Evolutionary conservation across 202 grass and related monocot species (phyloP), one percentile per base, ranked within the genome.

Genomic region (Brachypodium distachyon): DNA sequence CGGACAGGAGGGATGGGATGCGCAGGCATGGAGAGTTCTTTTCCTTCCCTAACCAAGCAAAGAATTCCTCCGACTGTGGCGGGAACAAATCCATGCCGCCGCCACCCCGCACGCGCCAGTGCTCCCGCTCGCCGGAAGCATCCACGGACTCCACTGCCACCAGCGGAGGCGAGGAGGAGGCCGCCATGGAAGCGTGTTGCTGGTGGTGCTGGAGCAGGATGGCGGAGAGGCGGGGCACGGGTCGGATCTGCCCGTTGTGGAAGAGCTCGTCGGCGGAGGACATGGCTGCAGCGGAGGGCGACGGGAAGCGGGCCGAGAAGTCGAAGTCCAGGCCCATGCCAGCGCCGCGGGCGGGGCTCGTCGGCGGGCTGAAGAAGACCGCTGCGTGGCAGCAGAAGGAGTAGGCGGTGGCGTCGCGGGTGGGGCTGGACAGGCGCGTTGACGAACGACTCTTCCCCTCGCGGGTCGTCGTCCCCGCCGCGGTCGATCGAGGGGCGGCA

Each of bases 401-500:
- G n/a, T n/a, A n/a, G n/a, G n/a, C n/a, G n/a, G n/a, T n/a, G n/a
- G n/a, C n/a, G 47, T 67, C 48, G 66, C 83, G 67, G 2, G 78
- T n/a, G 1, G 87, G 89, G 77, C 89, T 87, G 18, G 89, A 87
- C n/a, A n/a, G 77, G 89, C 66, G 89, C 89, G 81, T 85, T 91
- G 0, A 91, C 85, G 89, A 84, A 91, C 1, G 89, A 81, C 18
- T 87, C 81, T 0, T 9, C 21, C n/a, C n/a, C n/a, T n/a, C n/a
- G n/a, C n/a, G n/a, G n/a, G n/a, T n/a, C n/a, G n/a, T n/a, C n/a
- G n/a, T n/a, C n/a, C n/a, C n/a, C n/a, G n/a, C n/a, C n/a, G n/a
- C n/a, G n/a, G n/a, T n/a, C n/a, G n/a, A n/a, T n/a, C n/a, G n/a
- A n/a, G n/a, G n/a, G n/a, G n/a, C n/a, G n/a, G n/a, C n/a, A n/a